These are phyloP conservation scores for Saccharomycopsis synnaedendra DNA, from an alignment of 805 yeast species.

Conservation along the genomic window DNA sequence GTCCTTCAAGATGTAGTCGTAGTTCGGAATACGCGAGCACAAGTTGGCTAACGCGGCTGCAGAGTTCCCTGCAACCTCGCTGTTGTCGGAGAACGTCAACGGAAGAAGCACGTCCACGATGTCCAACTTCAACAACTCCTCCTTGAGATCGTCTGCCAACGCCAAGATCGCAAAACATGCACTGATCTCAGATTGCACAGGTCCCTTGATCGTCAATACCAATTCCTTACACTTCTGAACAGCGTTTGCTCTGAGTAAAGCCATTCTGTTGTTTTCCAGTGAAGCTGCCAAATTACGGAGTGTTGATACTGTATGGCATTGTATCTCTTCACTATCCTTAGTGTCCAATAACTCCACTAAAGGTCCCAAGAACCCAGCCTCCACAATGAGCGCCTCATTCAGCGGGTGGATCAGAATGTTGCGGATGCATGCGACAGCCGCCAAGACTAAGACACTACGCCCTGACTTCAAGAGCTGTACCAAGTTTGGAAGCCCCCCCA, in stretches of 20 bases:
- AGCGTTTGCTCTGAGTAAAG: slow-evolving; percentile 89
- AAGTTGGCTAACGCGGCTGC: slow-evolving; percentile 97
- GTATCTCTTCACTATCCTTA: slow-evolving; percentile 87
- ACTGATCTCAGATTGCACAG: slow-evolving; percentile 91
- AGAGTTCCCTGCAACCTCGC: slow-evolving; percentile 95
- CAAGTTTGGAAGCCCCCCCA: slow-evolving; percentile 90
- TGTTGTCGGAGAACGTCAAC: slow-evolving; percentile 73
- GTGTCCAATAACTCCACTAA: slow-evolving; percentile 76
- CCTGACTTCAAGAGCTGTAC: slow-evolving; percentile 82
- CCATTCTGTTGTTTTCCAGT: slow-evolving; percentile 84
- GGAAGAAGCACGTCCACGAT: slow-evolving; percentile 86
- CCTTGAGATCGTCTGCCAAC: slow-evolving; percentile 86
- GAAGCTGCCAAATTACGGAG: slow-evolving; percentile 93
- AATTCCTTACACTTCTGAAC: slow-evolving; percentile 85
- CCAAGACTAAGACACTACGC: slow-evolving; percentile 85
- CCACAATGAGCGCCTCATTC: slow-evolving; percentile 91
- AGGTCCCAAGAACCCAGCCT: slow-evolving; percentile 92
- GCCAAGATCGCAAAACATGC: slow-evolving; percentile 97
- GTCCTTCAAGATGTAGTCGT: slow-evolving; percentile 61
- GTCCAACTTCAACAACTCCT: slow-evolving; percentile 70
- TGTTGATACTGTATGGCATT: slow-evolving; percentile 96
- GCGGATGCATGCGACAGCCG: slow-evolving; percentile 97
- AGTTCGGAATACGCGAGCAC: slow-evolving; percentile 82
- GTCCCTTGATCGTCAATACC: slow-evolving; percentile 75
- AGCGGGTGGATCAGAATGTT: slow-evolving; percentile 94